Evolutionary conservation across 2,329 filamentous ascomycete genomes (phyloP), one percentile per base, ranked within the genome.

Genomic region (Colletotrichum endophyticum): DNA sequence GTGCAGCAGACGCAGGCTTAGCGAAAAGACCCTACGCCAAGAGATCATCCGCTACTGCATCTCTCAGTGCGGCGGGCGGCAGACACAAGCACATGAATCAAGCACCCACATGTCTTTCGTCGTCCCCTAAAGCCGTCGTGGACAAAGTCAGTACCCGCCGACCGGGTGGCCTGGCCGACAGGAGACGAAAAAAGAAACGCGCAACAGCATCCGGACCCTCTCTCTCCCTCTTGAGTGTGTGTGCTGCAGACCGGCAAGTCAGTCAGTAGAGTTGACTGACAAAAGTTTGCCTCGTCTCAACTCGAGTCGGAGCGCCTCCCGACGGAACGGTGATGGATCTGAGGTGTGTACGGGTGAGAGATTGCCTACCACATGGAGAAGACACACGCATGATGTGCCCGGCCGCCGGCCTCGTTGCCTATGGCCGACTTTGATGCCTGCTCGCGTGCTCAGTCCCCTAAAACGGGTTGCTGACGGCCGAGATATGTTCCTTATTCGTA

Each of bases 41-140:
- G 64, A 66, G 70, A 70, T 74, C 71, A 70, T 66, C 74, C 59
- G 70, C 74, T 76, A 56, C 64, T 72, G 68, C 68, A 75, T 59
- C 59, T 74, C 61, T 34, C 68, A 71, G 69, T 27, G 57, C 72
- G 53, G 70, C 16, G n/a, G 49, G 56, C 59, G 39, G 57, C 56
- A 62, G 71, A 53, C 5, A 19, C 30, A 39, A n/a, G 39, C 32
- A 25, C 12, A 34, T 30, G 32, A 71, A 49, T 66, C 34, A 49
- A 59, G 72, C 34, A 30, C 53, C 63, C 62, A 64, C 53, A 36
- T 66, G 53, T 66, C 61, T 61, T 36, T 15, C 12, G 19, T 25
- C 16, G 9, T 5, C 25, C 28, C 27, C 25, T 22, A 19, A 22
- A 53, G 44, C 44, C 44, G 44, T 53, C 19, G n/a, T 61, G 25